These are phyloP conservation scores for Daldinia childiae DNA, from an alignment of 495 filamentous ascomycete species.

Conservation along the genomic window DNA sequence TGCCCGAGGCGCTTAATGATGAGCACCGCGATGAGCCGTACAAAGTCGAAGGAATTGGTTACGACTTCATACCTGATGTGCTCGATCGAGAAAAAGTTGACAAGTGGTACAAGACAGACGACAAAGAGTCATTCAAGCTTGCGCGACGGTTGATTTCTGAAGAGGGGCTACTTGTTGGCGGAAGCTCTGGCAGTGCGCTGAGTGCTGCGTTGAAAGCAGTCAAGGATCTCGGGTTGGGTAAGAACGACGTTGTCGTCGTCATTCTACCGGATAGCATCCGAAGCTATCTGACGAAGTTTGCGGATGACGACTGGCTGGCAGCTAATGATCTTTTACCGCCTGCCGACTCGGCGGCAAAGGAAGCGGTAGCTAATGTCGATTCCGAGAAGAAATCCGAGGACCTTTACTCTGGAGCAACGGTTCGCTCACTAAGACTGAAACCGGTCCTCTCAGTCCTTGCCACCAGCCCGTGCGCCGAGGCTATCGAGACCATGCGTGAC, in stretches of 20 bases:
- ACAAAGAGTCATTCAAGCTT: conserved; percentile 88
- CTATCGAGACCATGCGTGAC: conserved; percentile 96
- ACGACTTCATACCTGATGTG: conserved; percentile 97
- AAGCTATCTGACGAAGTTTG: conserved; percentile 98
- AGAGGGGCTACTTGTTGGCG: conserved; percentile 93
- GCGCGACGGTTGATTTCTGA: conserved; percentile 91
- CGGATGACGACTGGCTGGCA: conserved; percentile 97
- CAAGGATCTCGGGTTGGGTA: conserved; percentile 75
- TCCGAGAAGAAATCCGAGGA: conserved; percentile 61
- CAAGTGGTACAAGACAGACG: conserved; percentile 97
- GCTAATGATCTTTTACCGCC: conserved; percentile 87
- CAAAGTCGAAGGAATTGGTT: conserved; percentile 98
- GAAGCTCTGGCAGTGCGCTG: conserved; percentile 92
- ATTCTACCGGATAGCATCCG: conserved; percentile 94
- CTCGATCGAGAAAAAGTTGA: conserved; percentile 84
- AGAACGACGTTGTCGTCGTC: conserved; percentile 86
- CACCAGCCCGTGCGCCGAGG: conserved; percentile 75
- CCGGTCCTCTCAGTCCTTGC: conserved; percentile 85
- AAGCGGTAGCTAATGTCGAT: conserved; percentile 59
- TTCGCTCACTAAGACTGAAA: conserved; percentile 84
- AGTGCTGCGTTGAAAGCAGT: conserved; percentile 82
- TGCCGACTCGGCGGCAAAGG: conserved; percentile 32
- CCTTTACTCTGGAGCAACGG: conserved; percentile 75
- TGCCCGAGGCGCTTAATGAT: conserved; percentile 80
- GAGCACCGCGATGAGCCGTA: conserved; percentile 83